Percentiles rank a stretch among this genome's conserved stretches.
Conservation (phyloP, 2,329 filamentous ascomycete genomes). For the Ceratocystis variospora region DNA sequence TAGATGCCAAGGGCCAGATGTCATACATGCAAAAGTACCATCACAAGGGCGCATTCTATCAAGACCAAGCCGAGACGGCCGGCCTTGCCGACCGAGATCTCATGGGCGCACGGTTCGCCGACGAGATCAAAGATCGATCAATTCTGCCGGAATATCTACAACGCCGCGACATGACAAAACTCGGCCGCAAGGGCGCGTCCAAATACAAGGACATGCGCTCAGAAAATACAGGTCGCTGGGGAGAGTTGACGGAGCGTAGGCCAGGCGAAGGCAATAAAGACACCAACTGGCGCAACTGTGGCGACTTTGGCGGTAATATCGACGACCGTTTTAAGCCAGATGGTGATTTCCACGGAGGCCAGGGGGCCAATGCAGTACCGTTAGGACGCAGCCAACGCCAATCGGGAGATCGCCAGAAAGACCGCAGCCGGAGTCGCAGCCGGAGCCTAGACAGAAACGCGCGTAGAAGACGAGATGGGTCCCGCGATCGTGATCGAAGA, state of each 20-base stretch:
- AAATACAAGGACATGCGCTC: constrained; percentile 77
- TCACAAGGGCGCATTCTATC: constrained; percentile 93
- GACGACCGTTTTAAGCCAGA: constrained; percentile 60
- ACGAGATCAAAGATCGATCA: constrained; percentile 72
- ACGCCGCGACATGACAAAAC: constrained; percentile 80
- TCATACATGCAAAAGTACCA: constrained; percentile 91
- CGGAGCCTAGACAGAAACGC: constrained; percentile 9
- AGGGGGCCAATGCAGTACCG: constrained; percentile 57
- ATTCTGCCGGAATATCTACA: constrained; percentile 83
- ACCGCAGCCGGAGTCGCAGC: not conserved
- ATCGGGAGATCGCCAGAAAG: constrained; percentile 24
- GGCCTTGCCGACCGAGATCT: constrained; percentile 69
- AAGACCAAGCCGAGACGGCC: constrained; percentile 60
- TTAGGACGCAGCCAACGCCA: constrained; percentile 44
- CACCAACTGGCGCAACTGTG: constrained; percentile 23
- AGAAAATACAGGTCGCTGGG: constrained; percentile 88
- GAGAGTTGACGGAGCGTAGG: constrained; percentile 42
- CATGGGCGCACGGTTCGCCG: constrained; percentile 69
- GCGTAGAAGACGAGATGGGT: constrained; percentile 23
- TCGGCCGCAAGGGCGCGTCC: constrained; percentile 82
- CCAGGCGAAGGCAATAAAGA: constrained; percentile 25
- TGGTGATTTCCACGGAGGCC: constrained; percentile 34
- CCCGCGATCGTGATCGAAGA: constrained; percentile 23
- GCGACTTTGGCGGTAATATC: constrained; percentile 27
- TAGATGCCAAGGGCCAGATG: constrained; percentile 65